Base-by-base conservation (phyloP, 352 stramenopile species). In the Halophytophthora polymorphica region DNA sequence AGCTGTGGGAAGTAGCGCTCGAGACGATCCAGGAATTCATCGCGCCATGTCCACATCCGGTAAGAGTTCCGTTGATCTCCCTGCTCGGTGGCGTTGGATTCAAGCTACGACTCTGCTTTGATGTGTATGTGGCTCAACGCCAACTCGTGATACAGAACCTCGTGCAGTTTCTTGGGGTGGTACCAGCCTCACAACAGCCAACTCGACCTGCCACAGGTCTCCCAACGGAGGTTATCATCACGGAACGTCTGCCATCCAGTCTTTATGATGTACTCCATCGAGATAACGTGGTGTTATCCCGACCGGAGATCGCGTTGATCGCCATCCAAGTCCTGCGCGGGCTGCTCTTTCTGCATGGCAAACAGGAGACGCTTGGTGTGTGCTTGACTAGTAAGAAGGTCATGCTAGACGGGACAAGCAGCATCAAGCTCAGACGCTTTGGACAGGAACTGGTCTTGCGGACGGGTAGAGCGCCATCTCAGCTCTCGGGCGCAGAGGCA, bases 351-450 rank as follows among this genome's bases (percentile, higher is more conserved):
- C 59, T 87, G 3, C 73, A 85, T 18, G 28, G 38, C 12, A 61
- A 66, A 7, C 50, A 67, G 1, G 48, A 71, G 44, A 64, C 49
- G 1, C 62, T 91, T 21, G 70, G 73, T 6, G 58, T 60, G 13
- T 76, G 62, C 19, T 62, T 90, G 18, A 87, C 78, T n/a, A 92
- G 81, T 61, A 67, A 69, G 14, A 85, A 84, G 45, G 77, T 90
- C 13, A 77, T 89, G 64, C 37, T 92, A 18, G 51, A 67, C 11
- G 54, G 71, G 23, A 29, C 22, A 6, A 55, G 56, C 2, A 37
- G 56, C 3, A 47, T 88, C 38, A 88, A 86, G 39, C 25, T 90
- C 3, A 63, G 78, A 17, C 73, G 69, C 25, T 86, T 85, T 63
- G 66, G 73, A 15, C 35, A 65, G 3, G 73, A 89, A 49, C 44